A percentile compares a stretch with the other conserved stretches of the same genome.
phyloP scores from a whole-genome alignment of 208 protist genomes.

The Trypanosoma lewisi region DNA sequence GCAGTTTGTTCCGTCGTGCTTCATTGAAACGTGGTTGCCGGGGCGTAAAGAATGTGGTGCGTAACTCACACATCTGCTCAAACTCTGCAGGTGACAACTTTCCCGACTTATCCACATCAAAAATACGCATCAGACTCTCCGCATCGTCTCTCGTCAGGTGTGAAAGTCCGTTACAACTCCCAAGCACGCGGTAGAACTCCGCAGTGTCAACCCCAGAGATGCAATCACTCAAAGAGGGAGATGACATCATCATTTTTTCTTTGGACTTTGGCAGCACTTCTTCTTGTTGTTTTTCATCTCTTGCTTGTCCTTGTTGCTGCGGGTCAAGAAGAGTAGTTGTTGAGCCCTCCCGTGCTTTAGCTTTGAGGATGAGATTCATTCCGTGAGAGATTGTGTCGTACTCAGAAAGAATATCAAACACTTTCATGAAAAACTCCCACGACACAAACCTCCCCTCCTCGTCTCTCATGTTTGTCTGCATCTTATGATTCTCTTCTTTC shows the following conservation, averaged over 20 bases:
- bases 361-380: slow-evolving; percentile 46
- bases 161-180: slow-evolving; percentile 27
- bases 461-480: not conserved
- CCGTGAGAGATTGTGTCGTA: slow-evolving; percentile 39
- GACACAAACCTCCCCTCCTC: slow-evolving; percentile 23
- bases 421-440: slow-evolving; percentile 65
- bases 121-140: slow-evolving; percentile 40
- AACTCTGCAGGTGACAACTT: slow-evolving; percentile 65
- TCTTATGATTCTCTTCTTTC: not conserved
- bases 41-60: slow-evolving; percentile 34
- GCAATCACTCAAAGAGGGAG: not conserved
- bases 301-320: slow-evolving; percentile 4
- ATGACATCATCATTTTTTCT: not conserved
- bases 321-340: slow-evolving; percentile 5
- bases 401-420: slow-evolving; percentile 69
- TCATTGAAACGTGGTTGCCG: slow-evolving; percentile 49
- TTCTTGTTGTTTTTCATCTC: no score
- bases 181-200: slow-evolving; percentile 54
- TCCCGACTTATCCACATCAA: slow-evolving; percentile 57
- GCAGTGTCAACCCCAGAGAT: slow-evolving; percentile 27
- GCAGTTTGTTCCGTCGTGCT: slow-evolving; percentile 47
- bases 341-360: slow-evolving; percentile 38
- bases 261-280: not conserved
- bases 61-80: slow-evolving; percentile 31
- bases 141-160: slow-evolving; percentile 38